Evolutionary conservation across 805 yeast species (phyloP).

Genomic region (Kazachstania africana): DNA sequence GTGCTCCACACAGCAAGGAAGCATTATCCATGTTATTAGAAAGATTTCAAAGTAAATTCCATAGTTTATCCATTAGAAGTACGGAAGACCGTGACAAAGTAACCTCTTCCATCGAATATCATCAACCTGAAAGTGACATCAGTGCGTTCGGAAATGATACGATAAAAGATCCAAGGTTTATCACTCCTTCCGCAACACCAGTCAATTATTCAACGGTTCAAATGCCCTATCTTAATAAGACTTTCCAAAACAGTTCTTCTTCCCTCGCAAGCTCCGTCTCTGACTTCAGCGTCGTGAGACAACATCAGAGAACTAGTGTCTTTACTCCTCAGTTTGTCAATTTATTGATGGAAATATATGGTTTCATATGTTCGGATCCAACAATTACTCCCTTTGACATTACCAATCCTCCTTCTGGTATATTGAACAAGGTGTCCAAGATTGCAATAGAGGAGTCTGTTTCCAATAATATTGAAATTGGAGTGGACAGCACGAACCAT

Average conservation of each 20-base stretch:
- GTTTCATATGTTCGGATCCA: constrained; percentile 41
- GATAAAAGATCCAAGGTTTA: neutral
- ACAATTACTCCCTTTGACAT: constrained; percentile 58
- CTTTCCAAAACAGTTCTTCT: constrained; percentile 14
- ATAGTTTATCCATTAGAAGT: no score
- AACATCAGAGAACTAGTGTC: neutral
- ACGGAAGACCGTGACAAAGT: no score
- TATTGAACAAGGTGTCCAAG: constrained; percentile 48
- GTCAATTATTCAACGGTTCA: neutral
- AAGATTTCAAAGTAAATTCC: no score
- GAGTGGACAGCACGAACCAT: constrained; percentile 29
- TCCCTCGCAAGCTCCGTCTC: constrained; percentile 23
- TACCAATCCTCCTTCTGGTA: constrained; percentile 55
- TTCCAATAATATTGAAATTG: constrained; percentile 25
- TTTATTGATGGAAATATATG: constrained; percentile 36
- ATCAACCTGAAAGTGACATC: no score
- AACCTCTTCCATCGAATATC: no score
- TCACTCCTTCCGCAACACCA: neutral
- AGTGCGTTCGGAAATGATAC: no score
- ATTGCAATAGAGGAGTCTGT: constrained; percentile 34
- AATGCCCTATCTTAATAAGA: neutral
- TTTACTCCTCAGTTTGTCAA: constrained; percentile 33
- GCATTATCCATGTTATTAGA: no score
- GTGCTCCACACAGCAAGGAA: no score
- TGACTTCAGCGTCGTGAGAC: constrained; percentile 6